phyloP scores from a whole-genome alignment of 768 basidiomycete genomes.

The Tylopilus sp. region DNA sequence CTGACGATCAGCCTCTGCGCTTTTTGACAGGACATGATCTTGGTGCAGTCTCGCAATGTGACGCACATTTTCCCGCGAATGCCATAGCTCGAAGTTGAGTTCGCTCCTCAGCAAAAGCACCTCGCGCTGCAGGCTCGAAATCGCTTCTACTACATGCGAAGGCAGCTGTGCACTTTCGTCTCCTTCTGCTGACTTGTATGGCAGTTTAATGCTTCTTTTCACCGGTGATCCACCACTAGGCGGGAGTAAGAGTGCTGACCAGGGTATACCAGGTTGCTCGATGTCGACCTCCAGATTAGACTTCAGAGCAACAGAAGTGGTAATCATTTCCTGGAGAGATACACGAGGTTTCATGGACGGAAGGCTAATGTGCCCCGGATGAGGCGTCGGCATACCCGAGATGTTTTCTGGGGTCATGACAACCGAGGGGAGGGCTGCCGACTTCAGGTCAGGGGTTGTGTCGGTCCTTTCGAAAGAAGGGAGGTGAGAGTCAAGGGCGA shows the following conservation, averaged over 20 bases:
- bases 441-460: constrained; percentile 2
- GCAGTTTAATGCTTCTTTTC: constrained; percentile 15
- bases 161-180: constrained; percentile 32
- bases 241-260: constrained; percentile 48
- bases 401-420: constrained; percentile 20
- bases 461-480: background rate
- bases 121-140: constrained; percentile 72
- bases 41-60: constrained; percentile 80
- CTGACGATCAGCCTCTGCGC: constrained; percentile 79
- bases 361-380: constrained; percentile 36
- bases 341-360: constrained; percentile 34
- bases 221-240: constrained; percentile 28
- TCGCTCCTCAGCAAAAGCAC: constrained; percentile 73
- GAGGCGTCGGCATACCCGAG: constrained; percentile 27
- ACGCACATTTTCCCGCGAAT: constrained; percentile 74
- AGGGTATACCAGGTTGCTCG: constrained; percentile 45
- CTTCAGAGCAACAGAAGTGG: constrained; percentile 68
- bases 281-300: constrained; percentile 66
- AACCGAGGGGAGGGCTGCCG: constrained; percentile 2
- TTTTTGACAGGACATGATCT: constrained; percentile 66
- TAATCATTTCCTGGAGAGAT: constrained; percentile 74
- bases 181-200: constrained; percentile 14
- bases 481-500: constrained; percentile 44
- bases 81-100: constrained; percentile 83
- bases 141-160: constrained; percentile 55